Conservation (phyloP, 73 alveolate species). For the Stentor coeruleus region DNA sequence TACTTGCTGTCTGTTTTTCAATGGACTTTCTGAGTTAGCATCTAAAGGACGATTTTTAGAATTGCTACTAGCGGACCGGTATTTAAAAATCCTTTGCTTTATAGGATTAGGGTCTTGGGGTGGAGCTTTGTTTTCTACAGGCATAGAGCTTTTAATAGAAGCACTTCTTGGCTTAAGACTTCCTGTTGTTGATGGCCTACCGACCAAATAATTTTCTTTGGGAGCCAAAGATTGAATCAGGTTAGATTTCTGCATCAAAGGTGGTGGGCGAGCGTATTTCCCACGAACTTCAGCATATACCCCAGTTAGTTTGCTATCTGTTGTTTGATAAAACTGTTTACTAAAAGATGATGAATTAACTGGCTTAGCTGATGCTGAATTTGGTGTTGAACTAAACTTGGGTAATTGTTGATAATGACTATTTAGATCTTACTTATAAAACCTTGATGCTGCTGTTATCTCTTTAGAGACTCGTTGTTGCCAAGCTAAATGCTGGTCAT, state of each 20-base stretch:
- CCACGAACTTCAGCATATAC: constrained; percentile 22
- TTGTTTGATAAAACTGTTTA: too few species aligned
- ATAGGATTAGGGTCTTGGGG: too few species aligned
- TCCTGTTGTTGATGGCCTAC: constrained; percentile 12
- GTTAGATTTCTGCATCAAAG: neutral
- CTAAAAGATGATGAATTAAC: too few species aligned
- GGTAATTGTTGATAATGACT: neutral
- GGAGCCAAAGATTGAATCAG: neutral
- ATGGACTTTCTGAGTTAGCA: too few species aligned
- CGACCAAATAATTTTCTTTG: neutral
- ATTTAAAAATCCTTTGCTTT: too few species aligned
- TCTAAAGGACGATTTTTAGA: too few species aligned
- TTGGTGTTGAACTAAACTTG: neutral
- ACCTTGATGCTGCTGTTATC: constrained; percentile 1
- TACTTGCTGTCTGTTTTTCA: too few species aligned
- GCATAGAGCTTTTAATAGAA: neutral
- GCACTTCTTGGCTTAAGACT: neutral
- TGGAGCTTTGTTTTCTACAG: too few species aligned
- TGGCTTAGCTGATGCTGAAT: neutral
- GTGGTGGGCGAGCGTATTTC: constrained; percentile 22
- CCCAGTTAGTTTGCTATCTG: too few species aligned
- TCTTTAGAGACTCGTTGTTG: constrained; percentile 23
- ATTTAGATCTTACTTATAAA: neutral
- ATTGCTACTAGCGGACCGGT: neutral
- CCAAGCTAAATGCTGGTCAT: constrained; percentile 25